Evolutionary conservation across 2,329 filamentous ascomycete species (phyloP), one percentile per base, ranked within the genome.

Genomic region (Dendrostoma leiphaemia): DNA sequence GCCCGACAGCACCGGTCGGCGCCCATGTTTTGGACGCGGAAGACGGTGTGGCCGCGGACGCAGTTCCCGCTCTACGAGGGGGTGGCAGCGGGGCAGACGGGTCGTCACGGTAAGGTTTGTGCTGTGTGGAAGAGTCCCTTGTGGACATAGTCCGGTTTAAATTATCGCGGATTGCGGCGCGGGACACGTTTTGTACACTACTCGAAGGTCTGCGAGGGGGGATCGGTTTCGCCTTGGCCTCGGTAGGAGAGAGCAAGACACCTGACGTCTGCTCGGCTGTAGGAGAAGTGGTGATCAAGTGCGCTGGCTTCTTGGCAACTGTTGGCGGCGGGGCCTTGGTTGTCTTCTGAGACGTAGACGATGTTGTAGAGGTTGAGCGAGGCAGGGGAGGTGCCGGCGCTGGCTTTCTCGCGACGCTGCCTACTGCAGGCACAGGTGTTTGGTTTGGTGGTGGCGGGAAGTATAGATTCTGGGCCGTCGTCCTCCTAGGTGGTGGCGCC

Each of bases 301-400:
- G 80, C 2, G 79, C 74, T 1, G 85, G 85, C 62, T 89, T 89
- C 65, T 76, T 81, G 21, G 84, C 85, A 47, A 88, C 74, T 1
- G 79, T 80, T 5, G 81, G 83, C n/a, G 79, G 69, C 9, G 69
- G 44, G 6, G 52, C 64, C 58, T 78, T 79, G 13, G 65, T 61
- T 24, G 64, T 61, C 29, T 69, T 68, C 35, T 68, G 67, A 1
- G 75, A 73, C 3, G 68, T 64, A 17, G 66, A 61, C 2, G 72
- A 70, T 9, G 65, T 64, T n/a, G 69, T 69, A 3, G 72, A 71
- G 9, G 65, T 64, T 17, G 70, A 70, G 17, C 69, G 69, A 24
- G 58, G 60, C 17, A 59, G 64, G 53, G 31, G 54, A 6, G 55
- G 64, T 32, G 51, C 48, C 10, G 61, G 65, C 7, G 67, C 59